Conservation (phyloP, 805 yeast genomes). For the Wickerhamomyces ciferrii region DNA sequence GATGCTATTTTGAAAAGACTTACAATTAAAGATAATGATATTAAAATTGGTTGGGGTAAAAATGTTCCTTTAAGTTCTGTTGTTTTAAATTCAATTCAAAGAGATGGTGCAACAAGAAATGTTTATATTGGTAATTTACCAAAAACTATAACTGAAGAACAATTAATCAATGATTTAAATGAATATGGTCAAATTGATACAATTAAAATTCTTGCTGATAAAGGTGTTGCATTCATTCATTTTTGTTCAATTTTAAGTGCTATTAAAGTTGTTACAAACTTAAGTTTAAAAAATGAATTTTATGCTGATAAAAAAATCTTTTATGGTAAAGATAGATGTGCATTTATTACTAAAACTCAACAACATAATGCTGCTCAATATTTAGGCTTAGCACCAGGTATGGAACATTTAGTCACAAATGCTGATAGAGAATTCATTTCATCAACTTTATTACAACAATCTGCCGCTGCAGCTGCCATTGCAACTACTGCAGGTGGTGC, state of each 20-base stretch:
- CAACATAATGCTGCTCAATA: conserved; percentile 97
- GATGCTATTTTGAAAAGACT: conserved; percentile 85
- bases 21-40: conserved; percentile 73
- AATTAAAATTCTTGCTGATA: conserved; percentile 71
- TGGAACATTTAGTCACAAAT: conserved; percentile 72
- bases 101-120: conserved; percentile 90
- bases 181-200: conserved; percentile 83
- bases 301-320: conserved; percentile 76
- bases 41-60: conserved; percentile 92
- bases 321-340: conserved; percentile 93
- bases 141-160: conserved; percentile 60
- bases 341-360: conserved; percentile 90
- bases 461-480: conserved; percentile 97
- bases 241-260: conserved; percentile 83
- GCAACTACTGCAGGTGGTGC: conserved; percentile 95
- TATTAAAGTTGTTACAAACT: conserved; percentile 73
- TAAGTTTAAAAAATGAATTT: conserved; percentile 58
- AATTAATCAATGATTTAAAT: conserved; percentile 58
- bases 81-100: conserved; percentile 68
- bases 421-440: conserved; percentile 57
- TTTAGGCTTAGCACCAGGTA: conserved; percentile 84
- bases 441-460: conserved; percentile 80
- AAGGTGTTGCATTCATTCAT: conserved; percentile 88
- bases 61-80: conserved; percentile 69
- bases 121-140: conserved; percentile 83